Base-by-base conservation (phyloP, 305 asterid genomes). In the Fraxinus sp. region DNA sequence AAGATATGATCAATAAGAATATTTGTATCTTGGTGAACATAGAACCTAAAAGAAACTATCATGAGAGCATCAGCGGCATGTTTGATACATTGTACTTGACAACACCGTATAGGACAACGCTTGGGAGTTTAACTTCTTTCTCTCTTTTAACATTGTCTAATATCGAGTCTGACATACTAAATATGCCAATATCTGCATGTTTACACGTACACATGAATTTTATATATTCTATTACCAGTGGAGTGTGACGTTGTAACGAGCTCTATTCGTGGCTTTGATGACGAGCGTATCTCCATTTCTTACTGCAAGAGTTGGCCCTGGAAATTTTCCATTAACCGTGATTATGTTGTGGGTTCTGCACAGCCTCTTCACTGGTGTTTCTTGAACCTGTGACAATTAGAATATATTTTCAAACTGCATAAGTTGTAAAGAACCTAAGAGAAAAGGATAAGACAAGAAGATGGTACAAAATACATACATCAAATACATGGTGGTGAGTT, bases 261-360 rank as follows among this genome's bases (percentile, higher is more conserved):
- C 92, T 32, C 86, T 71, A 72, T 90, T 90, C 74, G 84, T 84
- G 82, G 83, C 92, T 44, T 68, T 80, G 68, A 90, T 82, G 82
- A 85, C 82, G 20, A 90, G 80, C 0, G 86, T 62, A 76, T 90
- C 92, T 1, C 92, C 93, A 3, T 89, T 84, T 46, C 88, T 64
- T 14, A 72, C 91, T 3, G 77, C 35, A 0, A 90, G 78, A 1
- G 87, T 89, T 6, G 93, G 93, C 41, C 93, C 93, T 16, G 93
- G 93, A 32, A 89, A 90, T 83, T 90, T 85, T 0, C 92, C 92
- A 68, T 90, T 90, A 11, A 90, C 93, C 0, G 91, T 90, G 74
- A 89, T 46, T 28, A 87, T 90, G 86, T 80, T 86, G 72, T 81
- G 89, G 3, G 84, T 84, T 77, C 22, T 87, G 89, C 93, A 90